Evolutionary conservation across 768 basidiomycete species (phyloP), one percentile per base, ranked within the genome.

Genomic region (Tulasnella sp.): DNA sequence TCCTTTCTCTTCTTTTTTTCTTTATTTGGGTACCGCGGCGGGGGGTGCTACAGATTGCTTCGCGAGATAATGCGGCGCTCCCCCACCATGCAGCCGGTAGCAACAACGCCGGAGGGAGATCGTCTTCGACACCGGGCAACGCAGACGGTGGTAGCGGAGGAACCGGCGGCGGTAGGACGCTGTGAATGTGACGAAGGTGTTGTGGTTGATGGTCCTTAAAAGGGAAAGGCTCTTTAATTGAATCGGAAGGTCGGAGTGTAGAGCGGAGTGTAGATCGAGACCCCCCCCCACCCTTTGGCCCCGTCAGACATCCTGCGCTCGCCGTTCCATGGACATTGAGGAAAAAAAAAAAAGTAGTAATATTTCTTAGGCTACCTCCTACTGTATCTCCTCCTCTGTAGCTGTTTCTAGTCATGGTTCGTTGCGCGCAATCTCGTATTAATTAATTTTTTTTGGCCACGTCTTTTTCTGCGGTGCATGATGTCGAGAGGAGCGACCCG

Each of bases 171-270:
- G 61, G 61, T 67, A 67, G 61, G 61, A 67, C 61, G 61, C 61
- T 32, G 61, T 67, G 61, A 35, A 67, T 67, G 32, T 67, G 61
- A 67, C 26, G 61, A 35, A 13, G 26, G 26, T 67, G 51, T 51
- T n/a, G 35, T 26, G 26, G 61, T 29, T 67, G 61, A 67, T 67
- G 61, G 61, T 67, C 61, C 61, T 67, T 67, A 67, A 67, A 67
- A 67, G 61, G 61, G 61, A 67, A 67, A 29, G 61, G 32, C 61
- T 67, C 44, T 67, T 67, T 67, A 67, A 67, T 67, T 67, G 61
- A 67, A 67, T 35, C 23, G 26, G 15, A 20, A 26, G 13, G 26
- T 67, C 61, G 61, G 61, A 67, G 61, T 67, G 5, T 67, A 5
- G 61, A 67, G 26, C 61, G 61, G 32, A 26, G 61, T 67, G 26